Percentiles rank a stretch among this genome's conserved stretches.
Evolutionary conservation across 1,284 basidiomycete genomes (phyloP).

Genomic region (Ustilago cynodontis): DNA sequence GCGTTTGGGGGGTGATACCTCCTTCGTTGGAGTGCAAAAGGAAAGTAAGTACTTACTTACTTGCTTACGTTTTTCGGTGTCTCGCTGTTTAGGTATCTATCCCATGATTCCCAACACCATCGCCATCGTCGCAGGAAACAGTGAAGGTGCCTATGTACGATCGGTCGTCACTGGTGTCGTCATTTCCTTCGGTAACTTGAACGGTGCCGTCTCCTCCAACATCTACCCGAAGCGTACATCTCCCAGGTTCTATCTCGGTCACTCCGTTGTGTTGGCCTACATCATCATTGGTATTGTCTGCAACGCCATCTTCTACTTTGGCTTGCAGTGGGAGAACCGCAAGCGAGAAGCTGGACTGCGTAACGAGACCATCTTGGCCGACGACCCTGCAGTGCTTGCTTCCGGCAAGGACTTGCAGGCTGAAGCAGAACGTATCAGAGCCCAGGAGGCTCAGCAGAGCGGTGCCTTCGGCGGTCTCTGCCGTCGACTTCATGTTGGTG

Average conservation of each 20-base stretch:
- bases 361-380: slow-evolving; percentile 76
- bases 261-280: slow-evolving; percentile 79
- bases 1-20: too few species aligned
- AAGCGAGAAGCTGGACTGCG: slow-evolving; percentile 77
- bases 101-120: slow-evolving; percentile 79
- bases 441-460: slow-evolving; percentile 24
- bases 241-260: slow-evolving; percentile 80
- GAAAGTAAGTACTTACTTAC: too few species aligned
- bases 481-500: slow-evolving; percentile 31
- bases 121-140: slow-evolving; percentile 80
- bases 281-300: slow-evolving; percentile 77
- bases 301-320: slow-evolving; percentile 73
- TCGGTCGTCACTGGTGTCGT: slow-evolving; percentile 76
- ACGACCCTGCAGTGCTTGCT: slow-evolving; percentile 22
- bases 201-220: slow-evolving; percentile 78
- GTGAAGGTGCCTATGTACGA: slow-evolving; percentile 81
- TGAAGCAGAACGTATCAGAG: slow-evolving; percentile 33
- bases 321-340: slow-evolving; percentile 76
- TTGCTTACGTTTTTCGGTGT: too few species aligned
- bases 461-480: slow-evolving; percentile 26
- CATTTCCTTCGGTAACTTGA: slow-evolving; percentile 68
- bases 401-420: slow-evolving; percentile 36
- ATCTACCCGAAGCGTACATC: slow-evolving; percentile 77
- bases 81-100: too few species aligned
- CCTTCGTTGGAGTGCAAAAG: too few species aligned